phyloP scores from a whole-genome alignment of 2,329 filamentous ascomycete species.

The Chaetothyriales sp. region DNA sequence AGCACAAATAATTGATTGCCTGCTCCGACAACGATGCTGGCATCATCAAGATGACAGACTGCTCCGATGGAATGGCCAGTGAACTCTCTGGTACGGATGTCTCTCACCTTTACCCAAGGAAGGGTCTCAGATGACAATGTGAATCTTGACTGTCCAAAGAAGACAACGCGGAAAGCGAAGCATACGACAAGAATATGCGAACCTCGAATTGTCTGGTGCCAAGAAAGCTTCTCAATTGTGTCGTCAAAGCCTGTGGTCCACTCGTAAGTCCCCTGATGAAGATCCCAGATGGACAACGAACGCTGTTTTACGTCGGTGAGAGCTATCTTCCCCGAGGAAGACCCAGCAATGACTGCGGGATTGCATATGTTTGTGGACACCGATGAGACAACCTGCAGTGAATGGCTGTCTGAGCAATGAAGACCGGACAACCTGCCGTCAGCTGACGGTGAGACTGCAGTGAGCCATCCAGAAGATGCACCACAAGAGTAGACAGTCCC shows the following conservation, averaged over 20 bases:
- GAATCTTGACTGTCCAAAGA: slow-evolving; percentile 78
- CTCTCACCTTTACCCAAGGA: slow-evolving; percentile 75
- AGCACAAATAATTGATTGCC: slow-evolving; percentile 86
- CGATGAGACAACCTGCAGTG: neutral
- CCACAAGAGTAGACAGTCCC: neutral
- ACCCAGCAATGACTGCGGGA: neutral
- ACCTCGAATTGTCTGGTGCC: slow-evolving; percentile 80
- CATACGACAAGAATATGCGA: slow-evolving; percentile 87
- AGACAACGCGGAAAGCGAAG: slow-evolving; percentile 69
- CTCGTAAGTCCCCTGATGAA: slow-evolving; percentile 65
- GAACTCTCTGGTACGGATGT: slow-evolving; percentile 66
- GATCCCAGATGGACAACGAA: slow-evolving; percentile 81
- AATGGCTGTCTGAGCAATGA: neutral
- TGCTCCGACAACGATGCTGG: slow-evolving; percentile 72
- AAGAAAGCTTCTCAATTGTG: slow-evolving; percentile 73
- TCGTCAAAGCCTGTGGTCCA: slow-evolving; percentile 44
- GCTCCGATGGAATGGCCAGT: slow-evolving; percentile 87
- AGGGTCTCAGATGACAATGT: slow-evolving; percentile 79
- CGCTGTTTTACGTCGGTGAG: slow-evolving; percentile 62
- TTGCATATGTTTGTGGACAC: neutral
- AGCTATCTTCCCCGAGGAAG: slow-evolving; percentile 52
- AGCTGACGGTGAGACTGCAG: neutral
- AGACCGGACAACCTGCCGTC: neutral
- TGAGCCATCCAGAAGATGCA: neutral
- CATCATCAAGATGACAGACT: slow-evolving; percentile 77